These are phyloP conservation scores for Kwoniella dejecticola DNA, from an alignment of 768 basidiomycete species.

Conservation along the genomic window DNA sequence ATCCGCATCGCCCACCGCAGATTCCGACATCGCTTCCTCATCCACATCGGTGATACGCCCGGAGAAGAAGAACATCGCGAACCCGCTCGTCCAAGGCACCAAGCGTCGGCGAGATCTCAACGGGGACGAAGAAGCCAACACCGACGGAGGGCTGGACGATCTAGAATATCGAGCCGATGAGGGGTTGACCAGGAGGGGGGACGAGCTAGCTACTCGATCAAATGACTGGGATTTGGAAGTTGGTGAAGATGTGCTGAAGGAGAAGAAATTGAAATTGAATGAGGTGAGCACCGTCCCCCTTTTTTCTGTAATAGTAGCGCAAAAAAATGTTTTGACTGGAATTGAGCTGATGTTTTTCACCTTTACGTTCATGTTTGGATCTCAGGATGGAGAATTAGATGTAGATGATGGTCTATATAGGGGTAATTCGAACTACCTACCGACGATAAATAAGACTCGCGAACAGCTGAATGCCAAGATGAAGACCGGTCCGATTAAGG, in stretches of 20 bases:
- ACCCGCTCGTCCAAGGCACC: constrained; percentile 76
- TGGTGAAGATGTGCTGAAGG: constrained; percentile 74
- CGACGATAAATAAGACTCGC: constrained; percentile 72
- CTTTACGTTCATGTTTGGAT: too few relatives aligned
- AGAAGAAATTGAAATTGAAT: constrained; percentile 68
- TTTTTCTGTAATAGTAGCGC: neutral
- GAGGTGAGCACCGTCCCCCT: constrained; percentile 36
- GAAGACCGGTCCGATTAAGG: constrained; percentile 74
- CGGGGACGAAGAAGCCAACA: constrained; percentile 57
- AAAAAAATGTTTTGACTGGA: too few relatives aligned
- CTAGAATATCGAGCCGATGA: constrained; percentile 62
- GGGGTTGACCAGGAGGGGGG: constrained; percentile 60
- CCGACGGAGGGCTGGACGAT: constrained; percentile 57
- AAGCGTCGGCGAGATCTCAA: constrained; percentile 65
- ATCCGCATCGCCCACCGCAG: constrained; percentile 64
- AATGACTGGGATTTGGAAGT: constrained; percentile 74
- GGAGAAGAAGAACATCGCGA: constrained; percentile 66
- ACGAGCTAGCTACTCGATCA: constrained; percentile 73
- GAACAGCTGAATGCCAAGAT: constrained; percentile 84
- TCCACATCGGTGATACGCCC: constrained; percentile 68
- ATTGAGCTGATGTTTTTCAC: too few relatives aligned
- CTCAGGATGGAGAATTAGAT: constrained; percentile 61
- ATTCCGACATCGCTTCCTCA: constrained; percentile 39
- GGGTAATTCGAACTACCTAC: constrained; percentile 78
- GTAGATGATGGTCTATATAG: constrained; percentile 83